phyloP scores from a whole-genome alignment of 768 basidiomycete genomes.

The Omphalotus guepiniiformis region DNA sequence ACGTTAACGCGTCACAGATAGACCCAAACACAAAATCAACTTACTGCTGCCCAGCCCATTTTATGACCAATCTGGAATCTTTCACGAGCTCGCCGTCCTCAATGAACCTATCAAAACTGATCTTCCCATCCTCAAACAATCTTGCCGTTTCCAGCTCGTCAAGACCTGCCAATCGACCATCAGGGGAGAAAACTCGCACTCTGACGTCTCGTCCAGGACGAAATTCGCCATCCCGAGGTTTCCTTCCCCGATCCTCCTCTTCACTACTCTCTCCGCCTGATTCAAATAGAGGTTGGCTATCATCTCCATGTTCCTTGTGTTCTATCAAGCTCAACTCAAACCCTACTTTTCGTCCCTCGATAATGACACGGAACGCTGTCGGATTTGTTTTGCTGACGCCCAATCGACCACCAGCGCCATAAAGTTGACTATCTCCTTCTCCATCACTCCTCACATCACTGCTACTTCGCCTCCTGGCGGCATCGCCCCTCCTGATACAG shows the following conservation, averaged over 20 bases:
- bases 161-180: constrained; percentile 15
- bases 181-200: constrained; percentile 5
- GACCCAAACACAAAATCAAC: constrained; percentile 21
- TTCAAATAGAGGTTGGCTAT: neutral
- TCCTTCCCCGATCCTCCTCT: constrained; percentile 19
- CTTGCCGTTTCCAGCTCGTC: constrained; percentile 53
- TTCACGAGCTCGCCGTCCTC: constrained; percentile 57
- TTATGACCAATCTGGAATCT: constrained; percentile 65
- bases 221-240: constrained; percentile 11
- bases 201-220: constrained; percentile 21
- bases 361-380: constrained; percentile 57
- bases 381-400: constrained; percentile 57
- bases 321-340: constrained; percentile 74
- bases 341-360: constrained; percentile 53
- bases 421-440: constrained; percentile 19
- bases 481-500: constrained; percentile 24
- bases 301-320: constrained; percentile 9
- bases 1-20: too few relatives aligned
- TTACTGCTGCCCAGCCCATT: constrained; percentile 66
- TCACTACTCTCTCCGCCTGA: constrained; percentile 9
- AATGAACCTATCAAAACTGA: constrained; percentile 65
- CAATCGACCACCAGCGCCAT: constrained; percentile 53
- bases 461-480: constrained; percentile 13
- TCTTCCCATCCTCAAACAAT: constrained; percentile 54
- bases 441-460: constrained; percentile 6